Evolutionary conservation across 306 rosid species (phyloP).

Genomic region (Myrica gale): DNA sequence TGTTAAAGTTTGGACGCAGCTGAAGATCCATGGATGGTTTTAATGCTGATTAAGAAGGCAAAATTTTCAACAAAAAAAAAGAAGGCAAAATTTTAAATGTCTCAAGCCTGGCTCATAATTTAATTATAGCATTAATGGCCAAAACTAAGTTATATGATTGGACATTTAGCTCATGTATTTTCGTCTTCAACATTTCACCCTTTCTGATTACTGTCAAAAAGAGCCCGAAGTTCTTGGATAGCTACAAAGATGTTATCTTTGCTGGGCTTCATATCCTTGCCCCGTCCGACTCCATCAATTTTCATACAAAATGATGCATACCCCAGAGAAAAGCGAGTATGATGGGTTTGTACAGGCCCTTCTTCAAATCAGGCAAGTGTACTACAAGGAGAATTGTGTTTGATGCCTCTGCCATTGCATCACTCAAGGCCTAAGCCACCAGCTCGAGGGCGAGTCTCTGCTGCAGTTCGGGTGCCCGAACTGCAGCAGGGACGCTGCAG

Average conservation of each 20-base stretch:
- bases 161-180: no score
- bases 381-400: constrained; percentile 7
- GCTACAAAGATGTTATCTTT: no score
- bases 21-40: constrained; percentile 17
- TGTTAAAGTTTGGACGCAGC: constrained; percentile 24
- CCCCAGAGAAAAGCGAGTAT: constrained; percentile 3
- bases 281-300: background rate
- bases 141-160: background rate
- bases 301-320: background rate
- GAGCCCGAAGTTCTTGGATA: no score
- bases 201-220: no score
- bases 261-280: no score
- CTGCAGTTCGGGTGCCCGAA: no score
- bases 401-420: constrained; percentile 11
- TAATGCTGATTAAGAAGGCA: constrained; percentile 18
- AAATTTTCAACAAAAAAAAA: constrained; percentile 25
- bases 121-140: background rate
- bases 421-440: no score
- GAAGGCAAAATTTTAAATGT: constrained; percentile 28
- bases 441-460: no score
- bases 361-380: background rate
- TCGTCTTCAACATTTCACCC: background rate
- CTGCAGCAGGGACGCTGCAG: no score
- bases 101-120: constrained; percentile 14
- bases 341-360: background rate